A percentile compares a stretch with the other conserved stretches of the same genome.
phyloP scores from a whole-genome alignment of 306 rosid genomes.

The Luffa acutangula region DNA sequence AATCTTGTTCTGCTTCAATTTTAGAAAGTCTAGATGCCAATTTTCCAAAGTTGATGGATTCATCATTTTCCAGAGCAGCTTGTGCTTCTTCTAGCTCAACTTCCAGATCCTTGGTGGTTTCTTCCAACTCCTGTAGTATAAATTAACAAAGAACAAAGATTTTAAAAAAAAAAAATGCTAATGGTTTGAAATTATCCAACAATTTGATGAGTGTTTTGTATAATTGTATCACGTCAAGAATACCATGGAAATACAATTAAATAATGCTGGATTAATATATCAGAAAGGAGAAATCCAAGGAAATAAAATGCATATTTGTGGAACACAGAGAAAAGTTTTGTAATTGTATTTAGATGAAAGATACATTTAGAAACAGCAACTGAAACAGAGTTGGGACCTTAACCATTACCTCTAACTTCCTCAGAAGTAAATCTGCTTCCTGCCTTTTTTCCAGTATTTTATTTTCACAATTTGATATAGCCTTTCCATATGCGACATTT shows the following conservation, averaged over 20 bases:
- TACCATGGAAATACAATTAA: neutral
- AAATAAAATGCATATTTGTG: neutral
- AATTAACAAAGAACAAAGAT: neutral
- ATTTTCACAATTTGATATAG: slow-evolving; percentile 46
- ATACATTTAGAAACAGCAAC: neutral
- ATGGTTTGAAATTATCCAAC: neutral
- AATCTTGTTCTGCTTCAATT: slow-evolving; percentile 24
- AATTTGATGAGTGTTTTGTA: neutral
- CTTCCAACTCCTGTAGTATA: slow-evolving; percentile 59
- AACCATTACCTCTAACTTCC: slow-evolving; percentile 50
- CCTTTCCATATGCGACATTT: slow-evolving; percentile 53
- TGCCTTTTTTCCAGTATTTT: slow-evolving; percentile 59
- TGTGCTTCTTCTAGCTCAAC: slow-evolving; percentile 32
- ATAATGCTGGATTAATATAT: neutral
- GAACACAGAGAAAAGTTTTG: neutral
- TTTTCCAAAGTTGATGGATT: slow-evolving; percentile 23
- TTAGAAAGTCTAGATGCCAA: slow-evolving; percentile 21
- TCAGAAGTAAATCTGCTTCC: slow-evolving; percentile 40
- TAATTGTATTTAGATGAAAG: neutral
- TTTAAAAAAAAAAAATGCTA: neutral
- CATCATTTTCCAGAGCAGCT: slow-evolving; percentile 18
- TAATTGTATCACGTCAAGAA: neutral
- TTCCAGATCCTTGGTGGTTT: slow-evolving; percentile 41
- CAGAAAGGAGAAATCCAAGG: neutral
- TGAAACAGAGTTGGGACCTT: neutral